phyloP scores from a whole-genome alignment of 768 basidiomycete genomes.

The Suillus spraguei region DNA sequence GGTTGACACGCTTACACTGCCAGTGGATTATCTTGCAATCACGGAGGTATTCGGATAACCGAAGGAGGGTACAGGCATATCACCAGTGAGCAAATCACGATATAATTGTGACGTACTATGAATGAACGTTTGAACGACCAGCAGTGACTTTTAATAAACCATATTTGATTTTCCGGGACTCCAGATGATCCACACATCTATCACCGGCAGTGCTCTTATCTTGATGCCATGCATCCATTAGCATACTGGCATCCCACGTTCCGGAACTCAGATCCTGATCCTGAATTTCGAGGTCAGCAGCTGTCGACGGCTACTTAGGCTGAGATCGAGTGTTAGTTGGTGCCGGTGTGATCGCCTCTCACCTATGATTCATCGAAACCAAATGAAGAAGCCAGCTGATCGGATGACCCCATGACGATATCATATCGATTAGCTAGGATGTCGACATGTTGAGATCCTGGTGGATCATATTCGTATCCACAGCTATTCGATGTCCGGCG shows the following conservation, averaged over 20 bases:
- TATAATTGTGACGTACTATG: neutral
- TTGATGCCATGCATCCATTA: neutral
- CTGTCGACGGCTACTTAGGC: neutral
- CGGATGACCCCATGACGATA: neutral
- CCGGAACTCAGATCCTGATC: neutral
- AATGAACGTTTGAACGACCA: neutral
- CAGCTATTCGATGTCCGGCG: neutral
- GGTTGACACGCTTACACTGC: neutral
- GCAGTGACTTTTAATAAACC: neutral
- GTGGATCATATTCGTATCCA: neutral
- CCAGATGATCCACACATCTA: neutral
- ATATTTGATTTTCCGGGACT: neutral
- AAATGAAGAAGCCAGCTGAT: too few relatives aligned
- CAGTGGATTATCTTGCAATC: neutral
- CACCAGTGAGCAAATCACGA: neutral
- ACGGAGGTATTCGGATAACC: neutral
- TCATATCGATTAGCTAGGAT: neutral
- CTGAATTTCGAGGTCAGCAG: neutral
- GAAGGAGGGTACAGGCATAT: neutral
- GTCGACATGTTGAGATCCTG: neutral
- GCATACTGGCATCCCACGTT: neutral
- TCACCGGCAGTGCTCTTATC: neutral
- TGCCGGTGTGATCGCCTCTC: neutral
- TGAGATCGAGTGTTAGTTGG: neutral
- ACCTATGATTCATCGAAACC: neutral